phyloP scores from a whole-genome alignment of 805 yeast species.

The Monosporozyma aerobia region DNA sequence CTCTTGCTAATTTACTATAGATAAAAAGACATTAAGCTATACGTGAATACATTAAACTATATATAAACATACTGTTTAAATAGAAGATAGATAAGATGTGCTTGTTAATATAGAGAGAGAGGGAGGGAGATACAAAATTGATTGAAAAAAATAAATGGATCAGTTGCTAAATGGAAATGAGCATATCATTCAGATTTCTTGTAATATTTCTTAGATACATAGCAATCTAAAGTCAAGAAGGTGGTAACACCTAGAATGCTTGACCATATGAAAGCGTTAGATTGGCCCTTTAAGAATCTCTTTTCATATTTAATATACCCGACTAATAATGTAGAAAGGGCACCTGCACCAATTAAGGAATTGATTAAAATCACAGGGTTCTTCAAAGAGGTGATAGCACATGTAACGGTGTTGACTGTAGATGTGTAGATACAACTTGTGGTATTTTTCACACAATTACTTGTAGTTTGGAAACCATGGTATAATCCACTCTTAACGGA shows the following conservation, averaged over 20 bases:
- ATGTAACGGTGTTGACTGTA: neutral
- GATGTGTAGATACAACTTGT: neutral
- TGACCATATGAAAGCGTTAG: constrained; percentile 39
- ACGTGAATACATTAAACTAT: no score
- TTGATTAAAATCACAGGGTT: constrained; percentile 57
- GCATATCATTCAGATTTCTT: constrained; percentile 37
- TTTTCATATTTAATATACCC: constrained; percentile 42
- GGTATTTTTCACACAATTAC: neutral
- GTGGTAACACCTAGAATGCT: constrained; percentile 48
- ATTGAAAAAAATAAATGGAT: neutral
- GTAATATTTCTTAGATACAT: constrained; percentile 44
- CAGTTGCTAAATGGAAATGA: neutral
- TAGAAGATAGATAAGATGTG: neutral
- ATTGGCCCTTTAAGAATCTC: constrained; percentile 35
- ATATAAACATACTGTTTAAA: neutral
- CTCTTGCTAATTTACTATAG: no score
- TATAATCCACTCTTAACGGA: neutral
- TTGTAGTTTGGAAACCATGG: neutral
- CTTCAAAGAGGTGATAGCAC: constrained; percentile 27
- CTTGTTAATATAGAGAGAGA: neutral
- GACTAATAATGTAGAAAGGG: constrained; percentile 39
- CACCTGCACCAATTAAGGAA: constrained; percentile 39
- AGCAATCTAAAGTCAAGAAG: constrained; percentile 45
- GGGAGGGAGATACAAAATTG: neutral
- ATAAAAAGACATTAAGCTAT: neutral